Base-by-base conservation (phyloP, 139 green algal species). In the Chlamydomonas urium region DNA sequence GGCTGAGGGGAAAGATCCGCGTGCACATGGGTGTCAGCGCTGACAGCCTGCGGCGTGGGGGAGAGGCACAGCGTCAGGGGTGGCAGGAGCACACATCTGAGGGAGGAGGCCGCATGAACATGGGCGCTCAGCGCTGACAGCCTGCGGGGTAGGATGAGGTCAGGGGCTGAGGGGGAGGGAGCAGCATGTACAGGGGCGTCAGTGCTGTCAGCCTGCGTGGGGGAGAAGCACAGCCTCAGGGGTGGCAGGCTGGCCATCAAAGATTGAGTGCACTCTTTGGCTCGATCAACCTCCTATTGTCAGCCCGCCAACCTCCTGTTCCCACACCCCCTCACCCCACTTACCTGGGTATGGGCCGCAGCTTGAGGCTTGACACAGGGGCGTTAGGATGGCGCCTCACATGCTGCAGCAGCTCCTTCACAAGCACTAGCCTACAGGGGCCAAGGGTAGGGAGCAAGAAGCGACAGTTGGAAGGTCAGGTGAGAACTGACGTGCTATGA, bases 151-250 rank as follows among this genome's bases (percentile, higher is more conserved):
- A 32, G 5, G 24, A 35, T 63, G n/a, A n/a, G n/a, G n/a, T n/a
- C n/a, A n/a, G n/a, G n/a, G n/a, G n/a, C n/a, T 29, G 53, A 17
- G 53, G n/a, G 53, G 24, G 53, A 32, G 10, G 23, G 23, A 97
- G 80, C 81, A 97, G 87, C 83, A 97, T 91, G 73, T 96, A 97
- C 81, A 87, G 84, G 32, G 81, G 81, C 19, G 83, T 89, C 47
- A 78, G 59, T 3, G 83, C 83, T 31, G 76, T 74, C 42, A 89
- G 10, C n/a, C 5, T 29, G 5, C 24, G 23, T 31, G 53, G 53
- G 23, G 21, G 53, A 17, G 53, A 32, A 35, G 53, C 10, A 31
- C 10, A 32, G 53, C 10, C 10, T 63, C 10, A 32, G 53, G n/a
- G n/a, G n/a, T n/a, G n/a, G n/a, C n/a, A n/a, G n/a, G n/a, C n/a